Percentiles rank a stretch among this genome's conserved stretches.
phyloP scores from a whole-genome alignment of 345 rosid species.

The Camelina sativa region DNA sequence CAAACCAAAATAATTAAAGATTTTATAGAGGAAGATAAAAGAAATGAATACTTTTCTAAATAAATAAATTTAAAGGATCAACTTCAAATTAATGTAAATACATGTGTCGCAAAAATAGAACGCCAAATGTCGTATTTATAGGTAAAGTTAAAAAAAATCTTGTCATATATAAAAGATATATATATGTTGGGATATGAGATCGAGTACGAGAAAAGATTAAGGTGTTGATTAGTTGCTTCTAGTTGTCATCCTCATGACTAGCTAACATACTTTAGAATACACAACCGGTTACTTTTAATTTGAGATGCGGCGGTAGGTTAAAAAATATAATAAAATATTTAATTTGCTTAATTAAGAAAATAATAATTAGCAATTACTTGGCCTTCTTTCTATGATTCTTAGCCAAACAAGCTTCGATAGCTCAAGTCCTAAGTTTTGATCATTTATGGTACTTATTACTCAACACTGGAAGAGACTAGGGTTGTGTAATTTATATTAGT shows the following conservation, averaged over 20 bases:
- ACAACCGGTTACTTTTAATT: constrained; percentile 2
- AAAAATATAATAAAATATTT: neutral
- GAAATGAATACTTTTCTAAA: too few species aligned
- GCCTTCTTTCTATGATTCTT: neutral
- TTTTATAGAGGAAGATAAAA: too few species aligned
- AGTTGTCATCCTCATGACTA: constrained; percentile 6
- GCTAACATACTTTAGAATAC: neutral
- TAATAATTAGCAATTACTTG: neutral
- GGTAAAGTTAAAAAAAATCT: too few species aligned
- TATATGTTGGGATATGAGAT: constrained; percentile 22
- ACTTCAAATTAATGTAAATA: too few species aligned
- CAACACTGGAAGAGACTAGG: neutral
- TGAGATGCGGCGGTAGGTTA: constrained; percentile 3
- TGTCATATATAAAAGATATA: neutral
- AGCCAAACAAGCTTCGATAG: neutral
- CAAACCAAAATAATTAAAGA: too few species aligned
- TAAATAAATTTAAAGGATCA: too few species aligned
- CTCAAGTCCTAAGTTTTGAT: neutral
- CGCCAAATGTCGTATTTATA: too few species aligned
- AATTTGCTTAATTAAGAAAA: neutral
- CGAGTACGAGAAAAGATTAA: constrained; percentile 24
- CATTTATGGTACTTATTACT: neutral
- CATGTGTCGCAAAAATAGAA: too few species aligned
- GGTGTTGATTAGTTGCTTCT: constrained; percentile 13
- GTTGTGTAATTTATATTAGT: neutral